Evolutionary conservation across 2,329 filamentous ascomycete species (phyloP).

Genomic region (Botryosphaeria dothidea): DNA sequence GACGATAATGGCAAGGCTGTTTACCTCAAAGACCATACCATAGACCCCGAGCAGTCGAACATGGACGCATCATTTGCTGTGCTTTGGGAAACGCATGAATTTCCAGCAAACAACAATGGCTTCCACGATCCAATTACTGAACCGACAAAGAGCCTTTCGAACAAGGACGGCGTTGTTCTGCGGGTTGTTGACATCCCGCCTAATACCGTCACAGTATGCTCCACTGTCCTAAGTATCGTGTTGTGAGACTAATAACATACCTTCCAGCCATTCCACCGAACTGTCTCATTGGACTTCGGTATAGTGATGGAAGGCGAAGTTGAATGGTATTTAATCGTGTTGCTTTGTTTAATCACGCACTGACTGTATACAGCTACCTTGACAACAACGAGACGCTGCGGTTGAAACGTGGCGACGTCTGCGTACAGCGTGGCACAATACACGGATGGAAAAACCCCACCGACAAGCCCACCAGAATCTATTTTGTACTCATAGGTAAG

Average conservation of each 20-base stretch:
- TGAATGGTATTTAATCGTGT: background rate
- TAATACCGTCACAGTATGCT: background rate
- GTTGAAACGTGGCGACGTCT: slow-evolving; percentile 37
- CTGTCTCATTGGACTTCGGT: background rate
- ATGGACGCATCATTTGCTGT: slow-evolving; percentile 9
- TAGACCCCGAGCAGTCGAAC: background rate
- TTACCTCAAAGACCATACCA: slow-evolving; percentile 7
- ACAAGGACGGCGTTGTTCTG: slow-evolving; percentile 9
- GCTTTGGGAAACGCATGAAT: slow-evolving; percentile 12
- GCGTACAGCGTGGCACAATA: slow-evolving; percentile 40
- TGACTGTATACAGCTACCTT: background rate
- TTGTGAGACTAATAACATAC: background rate
- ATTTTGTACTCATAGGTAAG: slow-evolving; percentile 4
- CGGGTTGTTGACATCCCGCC: slow-evolving; percentile 7
- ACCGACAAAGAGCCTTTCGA: background rate
- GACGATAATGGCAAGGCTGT: slow-evolving; percentile 4
- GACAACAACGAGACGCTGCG: slow-evolving; percentile 2
- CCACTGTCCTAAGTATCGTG: background rate
- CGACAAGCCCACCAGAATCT: background rate
- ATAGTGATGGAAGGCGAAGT: slow-evolving; percentile 8
- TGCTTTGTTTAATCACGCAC: no score
- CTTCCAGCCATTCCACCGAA: background rate
- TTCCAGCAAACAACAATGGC: slow-evolving; percentile 8
- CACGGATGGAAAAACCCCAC: slow-evolving; percentile 38
- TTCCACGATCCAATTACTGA: background rate